Base-by-base conservation (phyloP, 106 monocot genomes). In the Triglochin maritima region DNA sequence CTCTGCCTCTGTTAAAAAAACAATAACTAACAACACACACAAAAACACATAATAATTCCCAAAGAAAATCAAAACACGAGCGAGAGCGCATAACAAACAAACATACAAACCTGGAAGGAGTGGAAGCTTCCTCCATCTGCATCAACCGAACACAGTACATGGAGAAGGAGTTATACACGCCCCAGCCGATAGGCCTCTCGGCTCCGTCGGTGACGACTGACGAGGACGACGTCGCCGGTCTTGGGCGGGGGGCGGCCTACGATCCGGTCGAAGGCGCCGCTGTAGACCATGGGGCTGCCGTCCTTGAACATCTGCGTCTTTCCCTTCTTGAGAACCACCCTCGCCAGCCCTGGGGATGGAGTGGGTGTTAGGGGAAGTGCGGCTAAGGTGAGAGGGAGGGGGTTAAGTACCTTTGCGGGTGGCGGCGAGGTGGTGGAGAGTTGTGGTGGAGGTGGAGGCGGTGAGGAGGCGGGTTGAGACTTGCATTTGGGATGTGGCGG, bases 281-380 rank as follows among this genome's bases (percentile, higher is more conserved):
- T 96, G 55, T 96, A 96, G 7, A 96, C 95, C 95, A 96, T 96
- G 13, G 95, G 95, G 74, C 74, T 96, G 74, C 95, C 95, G 84
- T 91, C 88, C 44, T 78, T 77, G 50, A 96, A 96, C 41, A 90
- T 70, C 57, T 96, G 88, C 14, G 95, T 78, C 74, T 96, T 96
- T 29, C 95, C 90, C 71, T 96, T 90, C 72, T 96, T 96, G 69
- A 96, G 52, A 6, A 96, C 83, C 54, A 96, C 95, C 79, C 72
- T 86, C 3, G 95, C 95, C 70, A 96, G 65, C 71, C 90, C 95
- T 90, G 67, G 52, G 29, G 29, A 29, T 29, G 29, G 1, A 29
- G 29, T 0, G 29, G 29, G 29, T 29, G 29, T 29, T 29, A 29
- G 29, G 29, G 29, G 29, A 29, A 29, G 29, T 29, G 29, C 29